Conservation (phyloP, 176 grass and related monocot genomes). For the barley (Hordeum vulgare) region DNA sequence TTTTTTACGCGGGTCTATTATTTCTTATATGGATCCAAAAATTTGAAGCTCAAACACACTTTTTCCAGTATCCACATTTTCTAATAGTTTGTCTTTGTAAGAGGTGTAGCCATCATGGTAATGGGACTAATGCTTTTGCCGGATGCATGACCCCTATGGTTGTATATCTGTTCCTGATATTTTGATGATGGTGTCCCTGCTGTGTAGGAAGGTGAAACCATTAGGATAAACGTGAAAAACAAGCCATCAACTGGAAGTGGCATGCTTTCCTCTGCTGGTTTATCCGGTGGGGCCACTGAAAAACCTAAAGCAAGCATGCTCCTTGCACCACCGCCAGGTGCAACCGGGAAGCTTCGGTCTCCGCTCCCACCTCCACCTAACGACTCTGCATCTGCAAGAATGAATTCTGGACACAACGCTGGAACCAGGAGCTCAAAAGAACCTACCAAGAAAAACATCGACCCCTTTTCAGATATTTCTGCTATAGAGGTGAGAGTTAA, state of each 20-base stretch:
- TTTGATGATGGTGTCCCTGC: slow-evolving; percentile 1
- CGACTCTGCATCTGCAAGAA: slow-evolving; percentile 71
- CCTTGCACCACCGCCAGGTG: slow-evolving; percentile 72
- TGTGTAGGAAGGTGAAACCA: slow-evolving; percentile 96
- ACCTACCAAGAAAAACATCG: slow-evolving; percentile 37
- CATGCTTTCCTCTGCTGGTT: slow-evolving; percentile 72
- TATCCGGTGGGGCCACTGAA: slow-evolving; percentile 44
- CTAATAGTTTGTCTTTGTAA: slow-evolving; percentile 14
- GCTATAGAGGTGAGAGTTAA: slow-evolving; percentile 60
- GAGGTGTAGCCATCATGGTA: not conserved
- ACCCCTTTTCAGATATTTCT: slow-evolving; percentile 90
- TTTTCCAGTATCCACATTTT: not conserved
- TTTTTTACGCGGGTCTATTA: too few relatives aligned
- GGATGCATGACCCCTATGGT: not conserved
- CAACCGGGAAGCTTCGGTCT: slow-evolving; percentile 68
- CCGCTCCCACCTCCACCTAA: slow-evolving; percentile 95
- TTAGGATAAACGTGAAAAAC: slow-evolving; percentile 97
- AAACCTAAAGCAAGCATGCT: slow-evolving; percentile 60
- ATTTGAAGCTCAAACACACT: not conserved
- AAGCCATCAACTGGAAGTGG: slow-evolving; percentile 66
- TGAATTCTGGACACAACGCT: slow-evolving; percentile 47
- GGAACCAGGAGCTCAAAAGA: slow-evolving; percentile 38
- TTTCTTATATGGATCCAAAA: not conserved
- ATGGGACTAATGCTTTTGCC: not conserved
- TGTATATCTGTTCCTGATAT: not conserved